These are phyloP conservation scores for Xerocomus potaroensis DNA, from an alignment of 768 basidiomycete genomes.

Conservation along the genomic window DNA sequence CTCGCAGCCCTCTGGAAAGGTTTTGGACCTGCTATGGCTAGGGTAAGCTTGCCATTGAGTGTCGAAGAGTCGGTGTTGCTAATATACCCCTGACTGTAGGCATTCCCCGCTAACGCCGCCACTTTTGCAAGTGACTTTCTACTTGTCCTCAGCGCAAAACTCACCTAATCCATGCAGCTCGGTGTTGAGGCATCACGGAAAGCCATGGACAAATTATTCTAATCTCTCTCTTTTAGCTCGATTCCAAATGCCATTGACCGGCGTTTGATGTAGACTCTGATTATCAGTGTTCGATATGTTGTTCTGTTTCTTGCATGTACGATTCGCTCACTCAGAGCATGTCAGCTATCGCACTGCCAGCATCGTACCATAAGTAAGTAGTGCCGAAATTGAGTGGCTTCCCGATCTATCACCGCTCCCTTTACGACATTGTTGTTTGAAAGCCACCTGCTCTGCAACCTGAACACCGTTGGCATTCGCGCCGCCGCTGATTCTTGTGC, in stretches of 20 bases:
- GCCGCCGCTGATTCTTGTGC: background rate
- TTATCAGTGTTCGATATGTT: conserved; percentile 9
- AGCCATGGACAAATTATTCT: conserved; percentile 67
- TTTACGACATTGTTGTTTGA: conserved; percentile 15
- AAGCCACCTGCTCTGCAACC: background rate
- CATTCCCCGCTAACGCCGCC: conserved; percentile 97
- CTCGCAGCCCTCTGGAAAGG: conserved; percentile 91
- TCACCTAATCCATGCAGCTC: conserved; percentile 51
- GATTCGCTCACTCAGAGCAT: conserved; percentile 5
- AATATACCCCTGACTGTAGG: conserved; percentile 40
- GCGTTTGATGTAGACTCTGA: conserved; percentile 5
- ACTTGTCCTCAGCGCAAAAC: background rate
- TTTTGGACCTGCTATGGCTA: conserved; percentile 94
- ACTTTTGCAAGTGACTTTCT: conserved; percentile 65
- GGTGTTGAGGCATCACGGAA: conserved; percentile 92
- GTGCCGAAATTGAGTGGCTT: conserved; percentile 3
- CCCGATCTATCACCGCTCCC: conserved; percentile 2
- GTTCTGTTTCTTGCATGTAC: conserved; percentile 2
- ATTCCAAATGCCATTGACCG: too few species aligned
- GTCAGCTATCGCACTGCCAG: too few species aligned
- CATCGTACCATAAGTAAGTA: too few species aligned
- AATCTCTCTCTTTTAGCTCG: too few species aligned
- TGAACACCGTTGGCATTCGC: conserved; percentile 9
- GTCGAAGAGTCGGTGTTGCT: background rate
- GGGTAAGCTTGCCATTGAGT: conserved; percentile 45